Base-by-base conservation (phyloP, 1,139 yeast species). In the Hansenula lynferdii region DNA sequence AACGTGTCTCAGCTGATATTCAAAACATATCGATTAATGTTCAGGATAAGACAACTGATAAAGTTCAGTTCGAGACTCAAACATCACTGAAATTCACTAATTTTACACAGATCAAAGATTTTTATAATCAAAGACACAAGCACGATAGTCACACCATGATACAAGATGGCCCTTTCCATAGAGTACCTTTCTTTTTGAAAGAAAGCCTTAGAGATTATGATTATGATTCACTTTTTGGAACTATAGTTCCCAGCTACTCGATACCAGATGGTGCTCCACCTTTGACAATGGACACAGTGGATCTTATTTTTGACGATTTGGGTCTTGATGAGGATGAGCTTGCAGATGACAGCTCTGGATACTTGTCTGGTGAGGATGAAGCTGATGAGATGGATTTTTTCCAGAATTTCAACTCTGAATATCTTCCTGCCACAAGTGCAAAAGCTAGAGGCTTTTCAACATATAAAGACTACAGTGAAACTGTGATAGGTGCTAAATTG, bases 131-230 rank as follows among this genome's bases (percentile, higher is more conserved):
- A 34, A 62, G 77, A 41, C 57, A 57, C 10, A 55, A 62, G 17
- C 96, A 89, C 57, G 81, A 81, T 41, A 67, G 67, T 7, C 95
- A 85, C 57, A 64, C 89, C 3, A 64, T 75, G 19, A 50, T 67
- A 11, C 85, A 85, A 52, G 98, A 92, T 64, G 85, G 86, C 0
- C 90, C 96, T 0, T 87, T 77, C 48, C 94, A 85, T 49, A 64
- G 98, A 38, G 67, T 79, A 17, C 81, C 95, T 0, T 89, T 87
- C 54, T 58, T 90, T 27, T 60, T 90, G 15, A 72, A 73, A 9
- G 69, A 68, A 11, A 69, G 72, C 16, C 61, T 65, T 16, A 67
- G 78, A 40, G 69, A 70, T 37, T 56, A 60, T 0, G 53, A 54
- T 2, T 85, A 82, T 50, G 57, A 64, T 12, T 63, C 65, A 18